Evolutionary conservation across 2,329 filamentous ascomycete species (phyloP), one percentile per base, ranked within the genome.

Genomic region (Penicillium sp.): DNA sequence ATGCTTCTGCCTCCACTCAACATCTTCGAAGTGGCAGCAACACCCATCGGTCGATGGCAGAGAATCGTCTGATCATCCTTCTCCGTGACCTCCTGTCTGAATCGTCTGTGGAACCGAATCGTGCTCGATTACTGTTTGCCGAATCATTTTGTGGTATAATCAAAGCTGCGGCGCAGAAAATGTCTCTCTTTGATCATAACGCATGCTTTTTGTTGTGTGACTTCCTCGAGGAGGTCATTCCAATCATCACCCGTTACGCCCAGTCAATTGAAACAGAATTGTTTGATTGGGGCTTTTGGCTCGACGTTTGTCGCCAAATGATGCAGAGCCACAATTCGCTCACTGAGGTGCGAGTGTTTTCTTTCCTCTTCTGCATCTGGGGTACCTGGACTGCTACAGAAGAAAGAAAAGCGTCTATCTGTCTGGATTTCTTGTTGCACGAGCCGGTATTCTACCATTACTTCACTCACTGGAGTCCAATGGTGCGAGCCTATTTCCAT

Each of bases 381-480:
- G 85, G 89, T 58, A 85, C 86, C 2, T 81, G 94, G 60, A 81
- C 84, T 12, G 81, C 83, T 35, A 83, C 90, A 54, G 82, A 87
- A 2, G 77, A 79, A 50, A 83, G 89, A 49, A 96, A 93, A 73
- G 80, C 83, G 56, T 78, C 82, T 15, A 71, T 96, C 19, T 96
- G 90, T 70, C 68, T 89, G 29, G 85, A 86, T 23, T 93, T 94
- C 80, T 77, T 97, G 39, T 78, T 97, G 13, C 83, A 87, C 7
- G 87, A 89, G 53, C 81, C 87, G 27, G 83, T 89, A 2, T 96
- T 96, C 71, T 86, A 90, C 69, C 86, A 85, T 60, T 87, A 91
- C 60, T 97, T 96, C 77, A 93, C 89, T 69, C 91, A 96, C 69
- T 96, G 93, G 92, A 96, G 91, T 69, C 91, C 93, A 0, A 96